Evolutionary conservation across 495 filamentous ascomycete genomes (phyloP), one percentile per base, ranked within the genome.

Genomic region (Diplogelasinospora grovesii): DNA sequence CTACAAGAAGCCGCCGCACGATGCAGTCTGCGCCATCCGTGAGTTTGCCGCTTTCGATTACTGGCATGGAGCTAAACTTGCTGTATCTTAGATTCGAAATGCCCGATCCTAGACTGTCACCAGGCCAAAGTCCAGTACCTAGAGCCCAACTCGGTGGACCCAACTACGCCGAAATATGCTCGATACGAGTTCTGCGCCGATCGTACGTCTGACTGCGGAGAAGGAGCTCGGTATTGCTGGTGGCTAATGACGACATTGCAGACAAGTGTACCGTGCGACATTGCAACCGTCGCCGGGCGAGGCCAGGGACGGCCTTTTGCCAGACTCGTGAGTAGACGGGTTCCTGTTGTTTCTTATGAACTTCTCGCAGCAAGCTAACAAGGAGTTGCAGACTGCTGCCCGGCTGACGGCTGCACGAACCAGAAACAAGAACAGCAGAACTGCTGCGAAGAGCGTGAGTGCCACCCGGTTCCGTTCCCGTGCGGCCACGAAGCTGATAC

Each of bases 121-220:
- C 50, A 50, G 29, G 53, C 53, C 14, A 43, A 46, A 11, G 46
- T 30, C 6, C 55, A 59, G 39, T 54, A 39, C 20, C 45, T 56
- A 3, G 49, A 59, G 7, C 36, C 55, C 1, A 41, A 40, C 36
- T 53, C 39, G n/a, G n/a, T 28, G 53, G 53, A 16, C 24, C 45
- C 3, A 15, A 18, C 39, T 20, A 21, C 43, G 14, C 53, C 52
- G n/a, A 33, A 30, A 22, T 54, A 59, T 24, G 25, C 26, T 5
- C 47, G 55, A n/a, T 46, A 36, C 27, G 53, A 54, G 1, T 39
- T 51, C n/a, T 57, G 55, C 34, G 29, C 48, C 7, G 47, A 59
- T 15, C 55, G 55, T 59, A 23, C 16, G 55, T 48, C 10, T 42
- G 14, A 16, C 8, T 5, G 13, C 14, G n/a, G 20, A n/a, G n/a